Base-by-base conservation (phyloP, 176 grass and related monocot species). In the Eleusine coracana region DNA sequence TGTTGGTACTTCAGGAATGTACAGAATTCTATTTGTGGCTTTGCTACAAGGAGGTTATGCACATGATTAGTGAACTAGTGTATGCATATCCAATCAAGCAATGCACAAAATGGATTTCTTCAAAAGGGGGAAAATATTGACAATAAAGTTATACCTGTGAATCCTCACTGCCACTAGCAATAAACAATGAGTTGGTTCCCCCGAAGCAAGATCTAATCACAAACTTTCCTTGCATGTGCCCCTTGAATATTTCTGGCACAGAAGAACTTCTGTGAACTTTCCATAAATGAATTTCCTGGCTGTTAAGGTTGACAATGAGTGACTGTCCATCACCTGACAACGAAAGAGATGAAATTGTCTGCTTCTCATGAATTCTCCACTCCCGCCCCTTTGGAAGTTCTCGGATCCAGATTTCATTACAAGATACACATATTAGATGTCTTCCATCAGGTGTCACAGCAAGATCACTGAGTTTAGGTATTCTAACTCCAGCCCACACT, bases 191-290 rank as follows among this genome's bases (percentile, higher is more conserved):
- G 58, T 86, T 70, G 40, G 89, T 94, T 76, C 96, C 96, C 55
- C 96, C 96, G 86, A 99, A 93, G 89, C 96, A 99, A 74, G 96
- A 93, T 58, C 96, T 91, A 80, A 99, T 99, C 74, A 96, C 93
- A 83, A 87, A 99, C 45, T 90, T 80, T 39, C 70, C 85, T 82
- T 99, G 93, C 70, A 86, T 96, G 84, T 99, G 93, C 12, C 96
- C 96, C 80, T 85, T 96, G 62, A 94, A 94, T 68, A 82, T 94
- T 90, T 87, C 87, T 6, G 85, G 90, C 42, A 79, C 66, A 15
- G 68, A 68, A 73, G 68, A 84, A 67, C 71, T 86, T 83, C 46
- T 87, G 88, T 90, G 69, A 45, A 90, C 50, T 83, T 87, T 88
- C 89, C 96, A 95, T 76, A 99, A 85, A 89, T 99, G 96, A 77